Percentiles rank a stretch among this genome's conserved stretches.
Evolutionary conservation across 331 rosid species (phyloP).

Genomic region (Saraca asoca): DNA sequence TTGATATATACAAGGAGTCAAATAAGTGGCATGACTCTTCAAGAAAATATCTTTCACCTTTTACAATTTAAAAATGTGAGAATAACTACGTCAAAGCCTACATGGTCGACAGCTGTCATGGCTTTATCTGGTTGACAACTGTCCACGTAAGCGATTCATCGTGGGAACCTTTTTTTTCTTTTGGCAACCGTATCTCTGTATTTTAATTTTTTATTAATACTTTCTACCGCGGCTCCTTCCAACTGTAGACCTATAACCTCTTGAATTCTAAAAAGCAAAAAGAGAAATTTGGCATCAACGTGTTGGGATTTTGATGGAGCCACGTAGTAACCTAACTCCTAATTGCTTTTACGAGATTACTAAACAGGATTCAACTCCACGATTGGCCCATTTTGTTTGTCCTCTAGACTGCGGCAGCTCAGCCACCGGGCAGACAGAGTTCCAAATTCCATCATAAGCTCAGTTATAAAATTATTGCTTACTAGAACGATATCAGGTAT

Average conservation of each 20-base stretch:
- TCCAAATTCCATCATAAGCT: no score
- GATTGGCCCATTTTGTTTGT: neutral
- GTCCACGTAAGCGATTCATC: no score
- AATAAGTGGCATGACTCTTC: neutral
- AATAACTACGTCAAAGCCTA: neutral
- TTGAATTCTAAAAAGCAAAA: neutral
- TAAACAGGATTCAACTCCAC: neutral
- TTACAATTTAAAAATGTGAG: neutral
- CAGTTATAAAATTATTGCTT: no score
- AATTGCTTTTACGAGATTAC: neutral
- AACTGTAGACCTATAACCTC: neutral
- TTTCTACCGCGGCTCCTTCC: neutral
- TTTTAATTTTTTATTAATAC: neutral
- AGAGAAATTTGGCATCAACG: neutral
- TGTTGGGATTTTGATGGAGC: neutral
- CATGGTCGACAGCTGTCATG: slow-evolving; percentile 17
- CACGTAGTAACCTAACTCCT: neutral
- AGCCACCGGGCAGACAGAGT: no score
- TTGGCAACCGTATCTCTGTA: neutral
- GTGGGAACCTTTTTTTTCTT: neutral
- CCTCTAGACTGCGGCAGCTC: no score
- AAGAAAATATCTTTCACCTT: slow-evolving; percentile 24
- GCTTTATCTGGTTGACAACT: no score
- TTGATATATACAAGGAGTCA: neutral
- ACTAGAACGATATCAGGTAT: no score